Base-by-base conservation (phyloP, 2,329 filamentous ascomycete genomes). In the Teratosphaeria destructans region DNA sequence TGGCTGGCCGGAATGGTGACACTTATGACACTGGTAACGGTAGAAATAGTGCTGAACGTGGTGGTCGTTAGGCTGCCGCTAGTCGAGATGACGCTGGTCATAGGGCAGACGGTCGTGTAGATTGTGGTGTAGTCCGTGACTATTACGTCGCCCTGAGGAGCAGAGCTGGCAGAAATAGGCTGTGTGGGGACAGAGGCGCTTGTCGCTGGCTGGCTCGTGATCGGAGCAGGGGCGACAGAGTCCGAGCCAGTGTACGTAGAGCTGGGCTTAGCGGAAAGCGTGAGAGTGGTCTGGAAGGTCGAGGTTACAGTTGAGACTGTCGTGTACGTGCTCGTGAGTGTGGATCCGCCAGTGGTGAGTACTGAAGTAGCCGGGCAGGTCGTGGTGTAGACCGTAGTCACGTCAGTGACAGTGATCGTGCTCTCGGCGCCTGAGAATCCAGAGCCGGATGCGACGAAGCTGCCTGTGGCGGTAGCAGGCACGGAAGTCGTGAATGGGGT, bases 221-320 rank as follows among this genome's bases (percentile, higher is more conserved):
- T 29, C 23, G 62, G 61, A 34, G 56, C 59, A 43, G 43, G n/a
- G 16, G 16, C 43, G 43, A 23, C n/a, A 10, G 43, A 19, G 43
- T 19, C 43, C 43, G n/a, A n/a, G 16, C 19, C 19, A n/a, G 52
- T 26, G 23, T 53, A 2, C 43, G 19, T n/a, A 49, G 43, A 49
- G n/a, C 16, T 49, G 43, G 43, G 43, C 19, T 49, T 49, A 4
- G 23, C 16, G 43, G 43, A n/a, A 2, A 49, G 8, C 5, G 19
- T 49, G 6, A 49, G 43, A 19, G 43, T 49, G n/a, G 43, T 49
- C 32, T 29, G 11, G 29, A 39, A 56, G 14, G 32, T 59, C 11
- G 59, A 57, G 3, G 63, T 63, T 11, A 62, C 35, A 35, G 61
- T 63, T 19, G 63, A 63, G 37, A 59, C 43, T 16, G 63, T 62